A percentile compares a stretch with the other conserved stretches of the same genome.
phyloP scores from a whole-genome alignment of 768 basidiomycete species.

The Suillus americanus region DNA sequence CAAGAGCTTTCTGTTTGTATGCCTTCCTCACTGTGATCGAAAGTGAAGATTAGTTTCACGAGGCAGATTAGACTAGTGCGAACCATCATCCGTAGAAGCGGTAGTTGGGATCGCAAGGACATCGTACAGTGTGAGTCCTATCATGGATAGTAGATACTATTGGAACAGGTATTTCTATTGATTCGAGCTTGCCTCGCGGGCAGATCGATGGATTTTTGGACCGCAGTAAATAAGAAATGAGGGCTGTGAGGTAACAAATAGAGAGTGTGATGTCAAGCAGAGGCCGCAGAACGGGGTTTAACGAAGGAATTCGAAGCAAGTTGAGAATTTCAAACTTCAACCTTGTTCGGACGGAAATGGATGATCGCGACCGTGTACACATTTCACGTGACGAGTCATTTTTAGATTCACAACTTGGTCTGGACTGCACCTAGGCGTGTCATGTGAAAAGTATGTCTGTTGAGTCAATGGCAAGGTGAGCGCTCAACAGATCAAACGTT shows the following conservation, averaged over 20 bases:
- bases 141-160: constrained; percentile 20
- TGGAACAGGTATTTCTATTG: not conserved
- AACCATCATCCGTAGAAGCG: constrained; percentile 54
- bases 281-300: not conserved
- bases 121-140: constrained; percentile 38
- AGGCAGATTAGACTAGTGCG: constrained; percentile 16
- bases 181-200: constrained; percentile 1
- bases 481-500: not conserved
- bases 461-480: not conserved
- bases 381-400: not conserved
- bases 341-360: not conserved
- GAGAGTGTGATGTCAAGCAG: not conserved
- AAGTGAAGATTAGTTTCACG: not conserved
- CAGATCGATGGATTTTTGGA: not conserved
- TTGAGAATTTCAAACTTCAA: not conserved
- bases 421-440: not conserved
- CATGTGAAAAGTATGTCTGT: not conserved
- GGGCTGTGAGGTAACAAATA: not conserved
- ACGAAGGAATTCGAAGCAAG: not conserved
- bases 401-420: not conserved
- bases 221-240: not conserved
- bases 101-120: constrained; percentile 44
- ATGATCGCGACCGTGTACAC: not conserved
- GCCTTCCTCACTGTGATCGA: constrained; percentile 57
- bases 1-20: constrained; percentile 64